Evolutionary conservation across 2,329 filamentous ascomycete genomes (phyloP).

Genomic region (Arthrobotrys megalospora): DNA sequence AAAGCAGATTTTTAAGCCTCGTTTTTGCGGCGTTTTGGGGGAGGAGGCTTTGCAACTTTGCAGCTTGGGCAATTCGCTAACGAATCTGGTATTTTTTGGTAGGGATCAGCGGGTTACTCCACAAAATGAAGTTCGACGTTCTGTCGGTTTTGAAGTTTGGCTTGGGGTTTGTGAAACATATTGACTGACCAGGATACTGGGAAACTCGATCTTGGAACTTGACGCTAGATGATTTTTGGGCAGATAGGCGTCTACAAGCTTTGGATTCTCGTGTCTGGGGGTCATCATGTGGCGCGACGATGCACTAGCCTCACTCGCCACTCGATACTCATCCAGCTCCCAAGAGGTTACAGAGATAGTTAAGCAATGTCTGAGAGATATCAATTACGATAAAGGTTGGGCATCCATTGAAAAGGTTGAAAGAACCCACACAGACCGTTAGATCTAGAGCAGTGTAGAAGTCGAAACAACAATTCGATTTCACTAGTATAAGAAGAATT

Average conservation of each 20-base stretch:
- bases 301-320: constrained; percentile 9
- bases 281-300: not conserved
- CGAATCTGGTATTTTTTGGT: constrained; percentile 25
- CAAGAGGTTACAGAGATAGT: no score
- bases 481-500: no score
- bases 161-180: not conserved
- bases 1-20: constrained; percentile 59
- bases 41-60: constrained; percentile 5
- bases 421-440: no score
- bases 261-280: not conserved
- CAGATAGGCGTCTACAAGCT: no score
- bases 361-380: no score
- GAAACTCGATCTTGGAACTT: not conserved
- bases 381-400: no score
- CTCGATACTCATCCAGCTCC: not conserved
- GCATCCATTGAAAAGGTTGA: no score
- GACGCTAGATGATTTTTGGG: not conserved
- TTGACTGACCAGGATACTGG: constrained; percentile 1
- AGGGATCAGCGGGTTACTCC: constrained; percentile 50
- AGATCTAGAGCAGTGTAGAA: no score
- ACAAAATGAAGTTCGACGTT: constrained; percentile 8
- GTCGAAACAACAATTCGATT: no score
- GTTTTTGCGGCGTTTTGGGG: constrained; percentile 55
- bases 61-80: constrained; percentile 2
- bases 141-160: no score